Evolutionary conservation across 495 filamentous ascomycete genomes (phyloP), one percentile per base, ranked within the genome.

Genomic region (Neurospora pannonica): DNA sequence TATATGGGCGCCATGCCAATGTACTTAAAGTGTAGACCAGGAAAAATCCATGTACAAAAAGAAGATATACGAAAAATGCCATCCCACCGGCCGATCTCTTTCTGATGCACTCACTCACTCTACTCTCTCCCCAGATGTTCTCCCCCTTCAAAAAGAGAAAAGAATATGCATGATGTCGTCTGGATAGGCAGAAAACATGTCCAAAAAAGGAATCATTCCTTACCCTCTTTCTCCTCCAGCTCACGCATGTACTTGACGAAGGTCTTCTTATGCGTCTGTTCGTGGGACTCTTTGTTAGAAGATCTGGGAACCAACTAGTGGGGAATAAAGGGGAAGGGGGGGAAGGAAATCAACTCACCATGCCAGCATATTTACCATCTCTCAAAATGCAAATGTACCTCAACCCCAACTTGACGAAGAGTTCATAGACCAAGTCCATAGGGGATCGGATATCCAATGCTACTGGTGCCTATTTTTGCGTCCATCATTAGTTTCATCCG

Each of bases 361-460:
- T 87, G 72, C 96, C 96, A 2, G 93, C 93, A 83, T 93, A 98
- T 42, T 89, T 87, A 28, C 96, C 96, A 78, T 97, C 89, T 46
- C 85, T 88, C 34, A 97, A 82, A 24, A 97, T 94, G 82, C 96
- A 98, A 60, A 99, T 90, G 82, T 98, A 98, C 73, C 96, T 86
- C 74, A 99, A 81, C 1, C 96, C 96, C 21, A 99, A 84, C 82
- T 99, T 99, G 60, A 93, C 93, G 83, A 98, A 99, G 77, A 94
- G 97, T 80, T 99, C 95, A 76, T 97, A 98, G 46, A 97, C 96
- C 71, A 98, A 81, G 81, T 99, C 95, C 87, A 99, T 96, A 3
- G 96, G 94, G 2, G 92, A 95, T 78, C 92, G 89, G 38, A 97
- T 91, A 79, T 98, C 96, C 34, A 99, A 85, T 8, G 95, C 89